Percentiles rank a stretch among this genome's conserved stretches.
Evolutionary conservation across 1,284 basidiomycete genomes (phyloP).

Genomic region (Rhodotorula sp.): DNA sequence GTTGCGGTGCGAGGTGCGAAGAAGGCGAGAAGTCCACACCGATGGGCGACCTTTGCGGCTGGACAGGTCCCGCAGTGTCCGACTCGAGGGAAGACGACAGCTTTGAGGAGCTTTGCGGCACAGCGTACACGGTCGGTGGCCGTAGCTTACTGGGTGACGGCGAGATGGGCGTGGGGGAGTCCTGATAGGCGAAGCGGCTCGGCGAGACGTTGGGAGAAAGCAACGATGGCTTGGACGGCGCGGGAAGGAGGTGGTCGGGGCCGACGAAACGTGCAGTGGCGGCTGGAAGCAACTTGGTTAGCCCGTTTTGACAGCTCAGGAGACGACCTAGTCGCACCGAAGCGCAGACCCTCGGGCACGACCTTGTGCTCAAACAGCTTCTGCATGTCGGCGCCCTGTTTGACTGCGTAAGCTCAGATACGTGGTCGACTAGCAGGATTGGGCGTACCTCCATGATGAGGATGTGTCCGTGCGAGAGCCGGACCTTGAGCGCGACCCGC

Average conservation of each 20-base stretch:
- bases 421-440: not conserved
- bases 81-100: too few species aligned
- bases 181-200: conserved; percentile 8
- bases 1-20: too few species aligned
- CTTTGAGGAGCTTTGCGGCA: too few species aligned
- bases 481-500: conserved; percentile 7
- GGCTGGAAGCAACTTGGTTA: not conserved
- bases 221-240: too few species aligned
- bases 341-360: conserved; percentile 20
- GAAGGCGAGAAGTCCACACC: too few species aligned
- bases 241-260: conserved; percentile 15
- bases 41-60: too few species aligned
- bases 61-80: too few species aligned
- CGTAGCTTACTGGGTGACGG: too few species aligned
- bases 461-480: conserved; percentile 26
- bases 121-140: too few species aligned
- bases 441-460: conserved; percentile 32
- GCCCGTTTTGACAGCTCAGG: not conserved
- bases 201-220: not conserved
- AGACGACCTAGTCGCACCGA: conserved; percentile 6
- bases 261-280: conserved; percentile 33
- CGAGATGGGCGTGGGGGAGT: not conserved
- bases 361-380: conserved; percentile 29
- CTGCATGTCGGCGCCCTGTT: conserved; percentile 28
- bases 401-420: not conserved